Conservation (phyloP, 2,329 filamentous ascomycete genomes). For the Alternaria incomplexa region DNA sequence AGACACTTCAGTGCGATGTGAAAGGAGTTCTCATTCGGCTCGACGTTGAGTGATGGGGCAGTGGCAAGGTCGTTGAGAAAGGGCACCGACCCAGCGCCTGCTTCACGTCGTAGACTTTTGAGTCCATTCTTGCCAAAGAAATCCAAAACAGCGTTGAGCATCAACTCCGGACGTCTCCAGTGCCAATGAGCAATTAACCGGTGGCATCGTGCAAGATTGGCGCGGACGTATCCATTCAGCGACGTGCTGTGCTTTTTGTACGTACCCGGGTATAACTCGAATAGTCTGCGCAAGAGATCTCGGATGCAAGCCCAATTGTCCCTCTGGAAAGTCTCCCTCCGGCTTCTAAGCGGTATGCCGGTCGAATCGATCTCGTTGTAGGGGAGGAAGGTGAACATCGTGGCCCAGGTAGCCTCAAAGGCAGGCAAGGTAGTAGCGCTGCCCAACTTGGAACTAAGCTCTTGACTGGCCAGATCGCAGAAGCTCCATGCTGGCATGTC, state of each 20-base stretch:
- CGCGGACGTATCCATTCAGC: slow-evolving; percentile 63
- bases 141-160: slow-evolving; percentile 62
- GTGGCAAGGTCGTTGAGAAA: slow-evolving; percentile 61
- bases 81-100: slow-evolving; percentile 57
- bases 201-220: slow-evolving; percentile 60
- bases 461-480: slow-evolving; percentile 52
- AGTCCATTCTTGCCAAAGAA: slow-evolving; percentile 64
- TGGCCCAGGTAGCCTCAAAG: slow-evolving; percentile 50
- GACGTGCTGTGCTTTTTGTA: slow-evolving; percentile 47
- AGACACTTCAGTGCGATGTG: slow-evolving; percentile 66
- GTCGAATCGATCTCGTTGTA: slow-evolving; percentile 58
- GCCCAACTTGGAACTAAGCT: slow-evolving; percentile 27
- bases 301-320: slow-evolving; percentile 61
- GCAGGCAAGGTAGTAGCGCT: slow-evolving; percentile 32
- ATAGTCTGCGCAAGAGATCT: slow-evolving; percentile 53
- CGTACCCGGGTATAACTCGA: slow-evolving; percentile 56
- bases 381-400: slow-evolving; percentile 61
- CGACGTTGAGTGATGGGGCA: slow-evolving; percentile 52
- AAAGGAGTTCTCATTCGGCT: slow-evolving; percentile 60
- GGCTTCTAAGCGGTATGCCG: slow-evolving; percentile 55
- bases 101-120: slow-evolving; percentile 60
- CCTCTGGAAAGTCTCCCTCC: slow-evolving; percentile 46
- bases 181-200: slow-evolving; percentile 61
- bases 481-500: slow-evolving; percentile 45
- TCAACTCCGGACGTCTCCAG: slow-evolving; percentile 62